Base-by-base conservation (phyloP, 2,329 filamentous ascomycete species). In the Ophiostoma sp. region DNA sequence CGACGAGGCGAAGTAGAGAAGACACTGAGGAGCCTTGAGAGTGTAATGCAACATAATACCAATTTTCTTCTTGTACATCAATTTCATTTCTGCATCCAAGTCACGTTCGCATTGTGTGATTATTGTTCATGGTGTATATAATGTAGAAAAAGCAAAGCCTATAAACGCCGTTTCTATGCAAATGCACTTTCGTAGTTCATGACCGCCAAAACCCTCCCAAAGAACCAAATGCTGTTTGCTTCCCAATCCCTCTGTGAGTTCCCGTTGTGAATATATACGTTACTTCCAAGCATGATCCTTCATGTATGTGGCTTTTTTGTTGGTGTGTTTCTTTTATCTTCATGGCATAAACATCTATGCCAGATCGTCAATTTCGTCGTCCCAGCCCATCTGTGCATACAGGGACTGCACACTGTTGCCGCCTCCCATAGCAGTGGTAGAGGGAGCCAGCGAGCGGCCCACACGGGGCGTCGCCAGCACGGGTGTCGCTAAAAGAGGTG, bases 371-470 rank as follows among this genome's bases (percentile, higher is more conserved):
- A 79, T 83, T 78, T 89, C 87, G 74, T 88, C 84, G 77, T 89
- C 87, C 88, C 88, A 90, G 63, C 88, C 88, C 57, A 90, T 79
- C 76, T 81, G 82, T 77, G 87, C 83, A 76, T 87, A 90, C 70
- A 90, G 86, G 12, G 85, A 86, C 75, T 81, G 75, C 45, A 79
- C 79, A 39, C 71, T 68, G 48, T 50, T 70, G 74, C 78, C 81
- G 69, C 76, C 80, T 7, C 22, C 66, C 7, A 74, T 77, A n/a
- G 79, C 71, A 74, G 78, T 8, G 73, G 42, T 36, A 74, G 75
- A 63, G 7, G 25, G 28, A 28, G 36, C 61, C 9, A 66, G 4
- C 12, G 68, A 15, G n/a, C 64, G 39, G 22, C 7, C 22, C 8
- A 28, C 4, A 28, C 36, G 61, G 4, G 28, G 50, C 11, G 61